Evolutionary conservation across 169 alveolate species (phyloP), one percentile per base, ranked within the genome.

Genomic region (Cyclospora cayetanensis): DNA sequence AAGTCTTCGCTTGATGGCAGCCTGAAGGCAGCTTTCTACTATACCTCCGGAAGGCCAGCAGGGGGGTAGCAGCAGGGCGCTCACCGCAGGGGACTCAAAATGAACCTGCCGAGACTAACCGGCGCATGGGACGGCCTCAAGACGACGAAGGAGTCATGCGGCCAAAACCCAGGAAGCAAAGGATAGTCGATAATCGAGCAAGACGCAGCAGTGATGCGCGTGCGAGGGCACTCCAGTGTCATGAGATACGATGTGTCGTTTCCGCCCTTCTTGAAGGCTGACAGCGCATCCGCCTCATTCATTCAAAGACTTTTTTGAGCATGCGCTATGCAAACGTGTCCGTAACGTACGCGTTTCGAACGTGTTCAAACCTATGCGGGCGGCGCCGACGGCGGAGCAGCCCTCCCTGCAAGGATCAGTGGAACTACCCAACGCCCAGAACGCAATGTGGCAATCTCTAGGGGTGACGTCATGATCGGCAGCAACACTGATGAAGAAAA

Each of bases 351-450:
- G 27, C 42, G 90, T 80, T 80, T 80, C 90, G 90, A 80, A 80
- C 35, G 90, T 80, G 37, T 80, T 80, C 53, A 80, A 53, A 34
- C 90, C 90, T 35, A 80, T 34, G 55, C 90, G 90, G 25, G 90
- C 90, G 42, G 76, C 74, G 74, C 90, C 90, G 25, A 53, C 76
- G 53, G 90, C 90, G n/a, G 90, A 80, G 76, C 90, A 80, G 77
- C 90, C 90, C 35, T 80, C 70, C 90, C 90, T 50, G 43, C 90
- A 80, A 9, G 25, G 39, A 27, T 80, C 60, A 35, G 46, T 80
- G 31, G 70, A 80, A 29, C 37, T 37, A 4, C 76, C 74, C 27
- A 80, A 63, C n/a, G 90, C 53, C 90, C 90, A 80, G 55, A 80
- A 80, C 9, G 90, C 43, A 34, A 80, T 80, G 18, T 35, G 90